A percentile compares a stretch with the other conserved stretches of the same genome.
Evolutionary conservation across 2,329 filamentous ascomycete genomes (phyloP).

Genomic region (Gliomastix tumulicola): DNA sequence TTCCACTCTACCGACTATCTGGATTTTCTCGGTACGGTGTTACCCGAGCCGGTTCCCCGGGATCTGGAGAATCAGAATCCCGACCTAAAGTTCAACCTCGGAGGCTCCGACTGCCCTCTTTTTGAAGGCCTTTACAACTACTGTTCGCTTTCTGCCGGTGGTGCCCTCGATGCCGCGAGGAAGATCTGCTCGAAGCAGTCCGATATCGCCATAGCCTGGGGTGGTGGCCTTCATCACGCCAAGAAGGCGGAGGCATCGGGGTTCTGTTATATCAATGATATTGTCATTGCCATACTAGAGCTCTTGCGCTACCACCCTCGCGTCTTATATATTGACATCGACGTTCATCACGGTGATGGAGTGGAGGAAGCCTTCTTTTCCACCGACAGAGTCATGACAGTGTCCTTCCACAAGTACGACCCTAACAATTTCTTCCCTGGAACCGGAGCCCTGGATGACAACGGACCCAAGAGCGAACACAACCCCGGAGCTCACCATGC

Average conservation of each 20-base stretch:
- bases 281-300: constrained; percentile 87
- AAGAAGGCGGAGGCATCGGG: constrained; percentile 91
- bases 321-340: constrained; percentile 91
- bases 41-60: constrained; percentile 54
- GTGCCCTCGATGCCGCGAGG: constrained; percentile 82
- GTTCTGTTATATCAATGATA: constrained; percentile 99
- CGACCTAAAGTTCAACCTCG: constrained; percentile 74
- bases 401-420: constrained; percentile 96
- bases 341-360: constrained; percentile 86
- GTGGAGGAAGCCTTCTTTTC: constrained; percentile 90
- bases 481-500: constrained; percentile 86
- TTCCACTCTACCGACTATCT: constrained; percentile 91
- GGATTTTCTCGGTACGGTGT: constrained; percentile 72
- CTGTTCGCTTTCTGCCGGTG: constrained; percentile 87
- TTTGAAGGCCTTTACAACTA: constrained; percentile 96
- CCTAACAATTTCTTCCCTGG: constrained; percentile 79
- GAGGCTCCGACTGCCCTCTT: constrained; percentile 87
- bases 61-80: constrained; percentile 60
- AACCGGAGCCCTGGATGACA: constrained; percentile 80
- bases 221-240: constrained; percentile 90
- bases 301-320: constrained; percentile 75
- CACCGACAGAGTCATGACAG: constrained; percentile 82
- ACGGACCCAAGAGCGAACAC: constrained; percentile 72
- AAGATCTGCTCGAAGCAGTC: constrained; percentile 82
- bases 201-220: constrained; percentile 97